These are phyloP conservation scores for Camellia granthamiana DNA, from an alignment of 148 eudicot species.

Conservation along the genomic window DNA sequence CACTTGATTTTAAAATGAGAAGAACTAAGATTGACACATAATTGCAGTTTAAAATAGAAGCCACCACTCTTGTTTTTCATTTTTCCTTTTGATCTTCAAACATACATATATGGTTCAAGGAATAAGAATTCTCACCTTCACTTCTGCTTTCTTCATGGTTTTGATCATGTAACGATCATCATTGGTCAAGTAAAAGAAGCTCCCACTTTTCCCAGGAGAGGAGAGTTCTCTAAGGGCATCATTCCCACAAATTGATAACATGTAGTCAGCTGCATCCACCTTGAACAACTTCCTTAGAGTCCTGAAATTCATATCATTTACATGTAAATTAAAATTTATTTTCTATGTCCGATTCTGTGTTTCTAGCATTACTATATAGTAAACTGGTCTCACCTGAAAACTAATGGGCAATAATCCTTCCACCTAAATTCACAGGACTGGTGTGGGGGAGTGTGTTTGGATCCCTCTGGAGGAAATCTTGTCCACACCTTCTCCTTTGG, in stretches of 20 bases:
- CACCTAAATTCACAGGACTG: conserved; percentile 81
- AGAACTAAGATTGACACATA: too few species aligned
- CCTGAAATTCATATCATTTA: conserved; percentile 32
- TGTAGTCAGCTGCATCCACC: conserved; percentile 97
- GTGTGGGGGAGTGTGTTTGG: conserved; percentile 90
- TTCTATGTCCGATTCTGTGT: too few species aligned
- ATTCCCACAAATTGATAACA: conserved; percentile 93
- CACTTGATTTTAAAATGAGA: too few species aligned
- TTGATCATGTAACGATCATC: conserved; percentile 99
- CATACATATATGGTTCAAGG: not conserved
- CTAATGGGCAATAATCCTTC: conserved; percentile 97
- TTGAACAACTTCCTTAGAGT: conserved; percentile 87
- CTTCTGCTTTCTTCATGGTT: conserved; percentile 94
- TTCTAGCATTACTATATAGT: too few species aligned
- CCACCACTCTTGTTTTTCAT: too few species aligned
- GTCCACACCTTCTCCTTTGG: conserved; percentile 95
- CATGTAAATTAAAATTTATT: too few species aligned
- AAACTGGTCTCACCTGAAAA: conserved; percentile 61
- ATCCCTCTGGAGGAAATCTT: conserved; percentile 91
- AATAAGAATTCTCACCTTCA: conserved; percentile 46
- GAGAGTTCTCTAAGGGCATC: conserved; percentile 90
- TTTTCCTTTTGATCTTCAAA: not conserved
- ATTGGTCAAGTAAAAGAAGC: conserved; percentile 89
- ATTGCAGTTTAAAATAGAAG: too few species aligned
- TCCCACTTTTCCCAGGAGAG: conserved; percentile 96